These are phyloP conservation scores for Silene vulgaris DNA, from an alignment of 179 eudicot genomes.

Conservation along the genomic window DNA sequence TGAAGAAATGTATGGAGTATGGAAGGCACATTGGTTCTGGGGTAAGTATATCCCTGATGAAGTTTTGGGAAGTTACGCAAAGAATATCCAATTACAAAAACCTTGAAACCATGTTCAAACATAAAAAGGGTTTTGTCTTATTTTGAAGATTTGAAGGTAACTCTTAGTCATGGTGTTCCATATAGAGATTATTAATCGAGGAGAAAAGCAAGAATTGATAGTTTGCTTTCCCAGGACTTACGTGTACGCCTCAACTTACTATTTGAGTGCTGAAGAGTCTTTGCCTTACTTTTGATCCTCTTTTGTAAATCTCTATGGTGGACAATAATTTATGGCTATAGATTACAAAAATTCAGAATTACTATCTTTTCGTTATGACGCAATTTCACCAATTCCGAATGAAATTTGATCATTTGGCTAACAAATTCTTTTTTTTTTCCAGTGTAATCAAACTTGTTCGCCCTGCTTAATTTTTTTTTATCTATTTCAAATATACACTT, in stretches of 20 bases:
- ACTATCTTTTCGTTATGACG: no score
- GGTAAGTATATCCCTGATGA: background rate
- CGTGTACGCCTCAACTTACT: background rate
- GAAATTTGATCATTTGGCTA: no score
- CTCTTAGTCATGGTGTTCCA: conserved; percentile 12
- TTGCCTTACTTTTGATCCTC: background rate
- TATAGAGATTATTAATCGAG: background rate
- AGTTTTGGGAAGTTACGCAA: no score
- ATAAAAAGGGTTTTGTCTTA: background rate
- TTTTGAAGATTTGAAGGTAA: conserved; percentile 13
- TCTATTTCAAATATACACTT: no score
- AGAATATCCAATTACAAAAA: no score
- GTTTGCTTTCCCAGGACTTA: no score
- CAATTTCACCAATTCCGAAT: no score
- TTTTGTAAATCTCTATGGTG: conserved; percentile 15
- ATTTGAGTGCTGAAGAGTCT: conserved; percentile 5
- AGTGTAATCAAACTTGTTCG: no score
- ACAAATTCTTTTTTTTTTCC: no score
- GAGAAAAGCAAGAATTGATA: conserved; percentile 3
- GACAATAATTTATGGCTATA: conserved; percentile 19
- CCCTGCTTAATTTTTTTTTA: no score
- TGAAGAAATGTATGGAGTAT: conserved; percentile 32
- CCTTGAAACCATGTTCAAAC: no score
- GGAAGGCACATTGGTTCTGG: conserved; percentile 34
- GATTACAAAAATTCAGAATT: background rate